A percentile compares a stretch with the other conserved stretches of the same genome.
These are phyloP conservation scores for Diaporthe humulicola DNA, from an alignment of 2,329 filamentous ascomycete genomes.

Conservation along the genomic window DNA sequence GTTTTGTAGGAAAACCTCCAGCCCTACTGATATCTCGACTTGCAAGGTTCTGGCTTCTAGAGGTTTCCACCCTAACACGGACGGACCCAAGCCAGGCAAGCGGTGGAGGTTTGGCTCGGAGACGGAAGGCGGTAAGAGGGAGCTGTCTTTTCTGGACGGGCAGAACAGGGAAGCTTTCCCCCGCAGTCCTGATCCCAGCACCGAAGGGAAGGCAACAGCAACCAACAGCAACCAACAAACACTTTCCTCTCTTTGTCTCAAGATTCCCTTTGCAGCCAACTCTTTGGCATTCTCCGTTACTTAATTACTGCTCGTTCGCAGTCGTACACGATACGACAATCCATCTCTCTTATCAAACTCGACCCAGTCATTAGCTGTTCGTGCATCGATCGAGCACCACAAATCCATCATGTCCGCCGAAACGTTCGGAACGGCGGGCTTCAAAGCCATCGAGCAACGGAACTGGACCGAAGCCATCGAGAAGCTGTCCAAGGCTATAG, in stretches of 20 bases:
- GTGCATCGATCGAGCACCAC: neutral
- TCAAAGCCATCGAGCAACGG: conserved; percentile 72
- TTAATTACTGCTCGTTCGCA: too few relatives aligned
- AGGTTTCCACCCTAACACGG: neutral
- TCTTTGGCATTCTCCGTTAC: rapidly evolving
- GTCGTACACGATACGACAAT: neutral
- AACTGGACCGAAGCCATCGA: conserved; percentile 78
- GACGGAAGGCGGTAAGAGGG: neutral
- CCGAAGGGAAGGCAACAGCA: neutral
- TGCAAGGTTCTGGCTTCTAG: conserved; percentile 14
- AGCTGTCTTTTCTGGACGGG: neutral
- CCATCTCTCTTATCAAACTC: neutral
- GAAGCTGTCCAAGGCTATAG: conserved; percentile 76
- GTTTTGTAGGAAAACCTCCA: too few relatives aligned
- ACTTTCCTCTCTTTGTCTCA: neutral
- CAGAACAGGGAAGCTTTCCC: neutral
- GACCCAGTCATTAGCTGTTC: neutral
- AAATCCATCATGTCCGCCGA: conserved; percentile 62
- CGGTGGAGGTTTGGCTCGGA: neutral
- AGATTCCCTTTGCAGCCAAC: neutral
- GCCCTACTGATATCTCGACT: too few relatives aligned
- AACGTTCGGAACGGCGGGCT: conserved; percentile 69
- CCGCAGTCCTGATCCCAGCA: neutral
- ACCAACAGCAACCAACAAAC: neutral
- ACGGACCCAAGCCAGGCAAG: neutral